phyloP scores from a whole-genome alignment of 164 flowering plant species.

The Pachysandra terminalis region DNA sequence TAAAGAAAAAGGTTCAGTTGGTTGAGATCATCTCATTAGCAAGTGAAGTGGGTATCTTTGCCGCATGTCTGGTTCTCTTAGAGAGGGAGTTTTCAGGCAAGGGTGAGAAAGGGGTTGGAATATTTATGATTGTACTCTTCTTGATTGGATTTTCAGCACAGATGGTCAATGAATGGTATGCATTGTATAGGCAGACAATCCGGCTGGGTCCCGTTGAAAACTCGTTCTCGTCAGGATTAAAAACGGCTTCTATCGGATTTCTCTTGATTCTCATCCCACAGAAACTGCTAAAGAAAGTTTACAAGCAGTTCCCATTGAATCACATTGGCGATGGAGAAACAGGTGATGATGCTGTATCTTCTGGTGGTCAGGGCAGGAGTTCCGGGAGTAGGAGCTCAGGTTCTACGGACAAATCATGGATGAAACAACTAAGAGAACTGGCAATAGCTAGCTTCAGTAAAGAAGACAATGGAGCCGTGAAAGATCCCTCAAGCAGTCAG shows the following conservation, averaged over 20 bases:
- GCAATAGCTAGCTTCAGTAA: constrained; percentile 79
- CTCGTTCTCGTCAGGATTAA: constrained; percentile 52
- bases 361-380: constrained; percentile 33
- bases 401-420: constrained; percentile 61
- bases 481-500: constrained; percentile 65
- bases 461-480: constrained; percentile 30
- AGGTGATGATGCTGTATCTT: constrained; percentile 19
- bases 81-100: constrained; percentile 35
- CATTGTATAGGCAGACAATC: constrained; percentile 51
- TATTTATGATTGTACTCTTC: constrained; percentile 62
- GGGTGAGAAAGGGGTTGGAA: constrained; percentile 46
- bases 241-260: constrained; percentile 48
- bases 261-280: constrained; percentile 47
- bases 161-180: constrained; percentile 60
- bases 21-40: constrained; percentile 76
- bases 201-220: constrained; percentile 36
- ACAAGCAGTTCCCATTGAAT: constrained; percentile 21
- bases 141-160: constrained; percentile 48
- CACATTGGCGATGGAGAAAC: constrained; percentile 19
- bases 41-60: constrained; percentile 58
- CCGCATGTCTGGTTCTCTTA: constrained; percentile 43
- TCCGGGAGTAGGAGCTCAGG: constrained; percentile 53
- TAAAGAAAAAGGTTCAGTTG: constrained; percentile 83
- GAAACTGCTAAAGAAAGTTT: constrained; percentile 33
- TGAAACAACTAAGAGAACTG: constrained; percentile 72